Base-by-base conservation (phyloP, 1,284 basidiomycete genomes). In the Naganishia liquefaciens region DNA sequence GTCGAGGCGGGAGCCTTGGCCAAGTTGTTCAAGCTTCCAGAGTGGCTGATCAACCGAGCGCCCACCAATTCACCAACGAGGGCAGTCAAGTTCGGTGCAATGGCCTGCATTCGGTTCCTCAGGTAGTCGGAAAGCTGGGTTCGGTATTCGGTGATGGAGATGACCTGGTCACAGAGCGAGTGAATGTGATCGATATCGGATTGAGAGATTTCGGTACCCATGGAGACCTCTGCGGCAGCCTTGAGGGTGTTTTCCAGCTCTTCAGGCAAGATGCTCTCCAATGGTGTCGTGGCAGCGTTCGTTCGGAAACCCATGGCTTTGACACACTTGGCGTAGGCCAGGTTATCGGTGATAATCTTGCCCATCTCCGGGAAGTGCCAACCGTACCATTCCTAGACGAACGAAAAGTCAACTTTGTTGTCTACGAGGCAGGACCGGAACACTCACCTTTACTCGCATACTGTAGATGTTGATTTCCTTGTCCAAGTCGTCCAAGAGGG, bases 341-440 rank as follows among this genome's bases (percentile, higher is more conserved):
- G 82, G 81, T 96, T 99, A 83, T 99, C 95, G 70, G 88, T 87
- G 71, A 98, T 90, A 78, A 99, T 97, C 83, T 98, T 98, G 72
- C 89, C 91, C 89, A 99, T 92, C 81, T 99, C 95, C 11, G 95
- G 95, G 85, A 98, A 98, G 82, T 99, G 95, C 95, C 95, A 99
- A 27, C 95, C 95, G 76, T 98, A 99, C 95, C 95, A 99, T 85
- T 98, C 95, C 91, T 93, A 50, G 5, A n/a, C 61, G 55, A n/a
- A 51, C 44, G 66, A 66, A 17, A 67, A 62, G 33, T 70, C 57
- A 44, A 9, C 23, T 21, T 19, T 25, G 28, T 21, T 5, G 19
- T 5, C 33, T 30, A 49, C n/a, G n/a, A n/a, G n/a, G n/a, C n/a
- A n/a, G 19, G 53, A 33, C 42, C 7, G 37, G 15, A 10, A 10